Percentiles rank a stretch among this genome's conserved stretches.
These are phyloP conservation scores for Phytophthora parvispora DNA, from an alignment of 352 stramenopile species.

Conservation along the genomic window DNA sequence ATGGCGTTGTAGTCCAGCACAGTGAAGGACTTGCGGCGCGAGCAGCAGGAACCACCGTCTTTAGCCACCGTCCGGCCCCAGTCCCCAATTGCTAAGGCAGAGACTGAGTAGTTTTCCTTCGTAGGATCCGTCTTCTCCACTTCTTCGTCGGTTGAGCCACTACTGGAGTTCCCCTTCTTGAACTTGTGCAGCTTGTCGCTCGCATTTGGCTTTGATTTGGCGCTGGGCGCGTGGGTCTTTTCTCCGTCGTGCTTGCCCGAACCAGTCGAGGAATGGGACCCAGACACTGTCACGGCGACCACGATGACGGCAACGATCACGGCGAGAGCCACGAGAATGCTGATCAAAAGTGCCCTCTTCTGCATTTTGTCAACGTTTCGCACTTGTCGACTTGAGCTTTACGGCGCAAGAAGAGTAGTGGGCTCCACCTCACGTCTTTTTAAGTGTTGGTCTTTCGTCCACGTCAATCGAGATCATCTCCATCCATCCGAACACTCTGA, in stretches of 20 bases:
- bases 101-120: conserved; percentile 52
- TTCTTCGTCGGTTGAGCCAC: conserved; percentile 27
- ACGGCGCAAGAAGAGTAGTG: conserved; percentile 28
- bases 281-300: conserved; percentile 52
- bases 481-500: neutral
- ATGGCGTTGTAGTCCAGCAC: conserved; percentile 80
- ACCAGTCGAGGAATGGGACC: conserved; percentile 28
- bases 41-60: conserved; percentile 74
- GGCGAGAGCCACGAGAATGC: conserved; percentile 44
- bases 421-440: neutral
- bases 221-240: neutral
- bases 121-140: conserved; percentile 46
- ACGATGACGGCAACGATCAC: conserved; percentile 52
- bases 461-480: neutral
- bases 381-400: neutral
- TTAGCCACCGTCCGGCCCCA: conserved; percentile 76
- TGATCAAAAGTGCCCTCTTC: conserved; percentile 43
- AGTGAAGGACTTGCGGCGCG: conserved; percentile 59
- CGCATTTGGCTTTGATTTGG: neutral
- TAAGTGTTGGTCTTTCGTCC: neutral
- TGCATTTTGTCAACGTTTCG: conserved; percentile 23
- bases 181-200: conserved; percentile 28
- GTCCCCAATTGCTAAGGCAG: conserved; percentile 78
- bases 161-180: conserved; percentile 30
- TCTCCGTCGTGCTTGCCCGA: conserved; percentile 16